These are phyloP conservation scores for Puccinia polysora DNA, from an alignment of 1,284 basidiomycete species.

Conservation along the genomic window DNA sequence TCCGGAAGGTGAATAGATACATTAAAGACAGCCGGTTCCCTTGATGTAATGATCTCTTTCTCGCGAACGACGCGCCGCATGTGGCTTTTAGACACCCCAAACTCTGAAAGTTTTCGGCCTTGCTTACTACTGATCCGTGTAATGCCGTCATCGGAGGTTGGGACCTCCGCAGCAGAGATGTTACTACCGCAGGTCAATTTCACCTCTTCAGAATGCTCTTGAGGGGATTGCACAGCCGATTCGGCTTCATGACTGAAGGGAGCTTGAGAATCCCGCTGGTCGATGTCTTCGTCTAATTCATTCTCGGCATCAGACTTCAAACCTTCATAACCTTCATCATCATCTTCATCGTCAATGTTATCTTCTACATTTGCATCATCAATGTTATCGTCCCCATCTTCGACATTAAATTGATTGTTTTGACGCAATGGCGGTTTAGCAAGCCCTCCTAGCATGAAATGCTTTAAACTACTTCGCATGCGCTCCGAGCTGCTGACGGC, in stretches of 20 bases:
- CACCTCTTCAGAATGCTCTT: not conserved
- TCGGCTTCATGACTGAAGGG: not conserved
- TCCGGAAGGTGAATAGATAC: constrained; percentile 6
- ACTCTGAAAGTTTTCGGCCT: not conserved
- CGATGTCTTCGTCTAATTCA: not conserved
- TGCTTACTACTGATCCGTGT: not conserved
- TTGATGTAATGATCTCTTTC: constrained; percentile 12
- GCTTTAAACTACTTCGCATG: constrained; percentile 19
- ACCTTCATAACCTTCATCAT: constrained; percentile 5
- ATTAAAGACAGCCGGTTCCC: constrained; percentile 8
- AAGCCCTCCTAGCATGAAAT: constrained; percentile 16
- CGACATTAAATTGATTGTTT: constrained; percentile 5
- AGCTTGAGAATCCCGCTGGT: not conserved
- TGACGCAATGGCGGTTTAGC: not conserved
- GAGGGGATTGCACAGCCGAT: not conserved
- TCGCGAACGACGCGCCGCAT: constrained; percentile 8
- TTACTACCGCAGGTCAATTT: too few relatives aligned
- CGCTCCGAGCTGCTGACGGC: constrained; percentile 21
- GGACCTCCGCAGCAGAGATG: not conserved
- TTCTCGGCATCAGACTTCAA: not conserved
- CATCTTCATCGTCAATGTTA: constrained; percentile 26
- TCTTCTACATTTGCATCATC: too few relatives aligned
- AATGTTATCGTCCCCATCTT: too few relatives aligned
- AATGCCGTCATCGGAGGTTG: not conserved
- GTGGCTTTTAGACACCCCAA: not conserved